Evolutionary conservation across 73 alveolate species (phyloP).

Genomic region (Paramecium bursaria): DNA sequence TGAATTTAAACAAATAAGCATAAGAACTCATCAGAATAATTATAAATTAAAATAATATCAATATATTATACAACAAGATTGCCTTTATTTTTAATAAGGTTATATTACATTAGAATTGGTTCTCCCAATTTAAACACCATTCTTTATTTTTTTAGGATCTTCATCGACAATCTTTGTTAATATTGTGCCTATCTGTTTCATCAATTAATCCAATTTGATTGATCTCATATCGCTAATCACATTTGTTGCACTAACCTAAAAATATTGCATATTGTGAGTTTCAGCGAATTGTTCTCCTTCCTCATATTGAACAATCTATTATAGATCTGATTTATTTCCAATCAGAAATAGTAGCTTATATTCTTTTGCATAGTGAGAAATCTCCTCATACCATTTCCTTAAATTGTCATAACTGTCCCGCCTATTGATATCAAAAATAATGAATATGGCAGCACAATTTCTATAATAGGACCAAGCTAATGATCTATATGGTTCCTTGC

Average conservation of each 20-base stretch:
- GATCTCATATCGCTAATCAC: no score
- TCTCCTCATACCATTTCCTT: constrained; percentile 43
- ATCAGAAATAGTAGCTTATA: background rate
- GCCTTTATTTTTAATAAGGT: background rate
- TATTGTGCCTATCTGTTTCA: no score
- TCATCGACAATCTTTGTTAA: no score
- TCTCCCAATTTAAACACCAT: no score
- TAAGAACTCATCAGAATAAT: constrained; percentile 63
- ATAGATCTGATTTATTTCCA: constrained; percentile 48
- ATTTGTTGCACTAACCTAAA: no score
- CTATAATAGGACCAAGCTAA: constrained; percentile 43
- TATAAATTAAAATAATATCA: background rate
- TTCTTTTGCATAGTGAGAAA: background rate
- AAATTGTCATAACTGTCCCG: constrained; percentile 46
- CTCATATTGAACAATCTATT: background rate
- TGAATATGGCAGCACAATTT: constrained; percentile 6
- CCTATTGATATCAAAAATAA: constrained; percentile 29
- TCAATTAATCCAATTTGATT: no score
- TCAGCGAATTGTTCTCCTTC: constrained; percentile 59
- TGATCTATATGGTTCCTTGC: constrained; percentile 52
- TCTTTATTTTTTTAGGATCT: no score
- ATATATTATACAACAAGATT: background rate
- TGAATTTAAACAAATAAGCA: constrained; percentile 69
- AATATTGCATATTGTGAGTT: constrained; percentile 29
- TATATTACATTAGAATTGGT: background rate